phyloP scores from a whole-genome alignment of 176 grass and related monocot species.

The Pontederia crassipes region DNA sequence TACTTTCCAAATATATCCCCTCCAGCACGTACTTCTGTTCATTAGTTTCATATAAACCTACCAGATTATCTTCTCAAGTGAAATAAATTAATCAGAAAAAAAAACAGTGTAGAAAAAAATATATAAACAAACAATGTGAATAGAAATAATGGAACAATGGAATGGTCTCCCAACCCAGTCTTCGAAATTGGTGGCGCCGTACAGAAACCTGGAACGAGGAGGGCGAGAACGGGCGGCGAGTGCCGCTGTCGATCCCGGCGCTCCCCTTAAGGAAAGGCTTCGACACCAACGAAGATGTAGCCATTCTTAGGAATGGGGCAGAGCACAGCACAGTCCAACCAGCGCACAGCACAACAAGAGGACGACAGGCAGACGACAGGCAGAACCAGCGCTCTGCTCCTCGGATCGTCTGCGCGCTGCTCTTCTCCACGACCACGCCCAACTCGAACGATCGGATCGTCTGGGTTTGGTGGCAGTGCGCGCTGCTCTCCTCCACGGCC shows the following conservation, averaged over 20 bases:
- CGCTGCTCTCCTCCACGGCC: too few relatives aligned
- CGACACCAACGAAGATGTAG: not conserved
- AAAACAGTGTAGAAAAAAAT: too few relatives aligned
- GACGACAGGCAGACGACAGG: too few relatives aligned
- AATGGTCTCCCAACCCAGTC: not conserved
- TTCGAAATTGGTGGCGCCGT: conserved; percentile 19
- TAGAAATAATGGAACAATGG: not conserved
- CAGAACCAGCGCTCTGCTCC: too few relatives aligned
- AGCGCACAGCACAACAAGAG: too few relatives aligned
- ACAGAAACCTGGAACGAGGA: conserved; percentile 58
- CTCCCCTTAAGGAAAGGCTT: not conserved
- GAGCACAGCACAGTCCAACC: too few relatives aligned
- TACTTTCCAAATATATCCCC: conserved; percentile 72
- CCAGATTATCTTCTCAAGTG: not conserved
- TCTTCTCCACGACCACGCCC: too few relatives aligned
- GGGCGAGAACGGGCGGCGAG: conserved; percentile 16
- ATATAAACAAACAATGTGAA: too few relatives aligned
- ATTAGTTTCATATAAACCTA: conserved; percentile 6
- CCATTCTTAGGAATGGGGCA: not conserved
- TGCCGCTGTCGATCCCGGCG: not conserved
- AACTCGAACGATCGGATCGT: too few relatives aligned
- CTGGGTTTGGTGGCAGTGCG: too few relatives aligned
- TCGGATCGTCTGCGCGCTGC: too few relatives aligned
- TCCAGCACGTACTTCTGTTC: conserved; percentile 57
- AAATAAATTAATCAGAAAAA: too few relatives aligned